A percentile compares a stretch with the other conserved stretches of the same genome.
Evolutionary conservation across 2,329 filamentous ascomycete genomes (phyloP).

Genomic region (Beauveria scarabaeidicola): DNA sequence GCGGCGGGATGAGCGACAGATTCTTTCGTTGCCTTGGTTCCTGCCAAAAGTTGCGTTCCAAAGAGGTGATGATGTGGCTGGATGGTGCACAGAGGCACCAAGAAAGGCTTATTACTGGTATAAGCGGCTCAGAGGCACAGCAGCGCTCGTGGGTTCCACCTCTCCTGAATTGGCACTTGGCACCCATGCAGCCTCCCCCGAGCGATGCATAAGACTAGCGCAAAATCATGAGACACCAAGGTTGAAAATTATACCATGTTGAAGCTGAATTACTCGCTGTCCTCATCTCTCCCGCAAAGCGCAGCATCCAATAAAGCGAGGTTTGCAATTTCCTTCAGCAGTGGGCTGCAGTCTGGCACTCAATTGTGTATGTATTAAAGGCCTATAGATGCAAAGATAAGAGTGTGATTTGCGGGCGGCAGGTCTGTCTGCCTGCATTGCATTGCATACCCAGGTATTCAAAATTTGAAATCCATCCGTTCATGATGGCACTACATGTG

Average conservation of each 20-base stretch:
- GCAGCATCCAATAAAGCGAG: neutral
- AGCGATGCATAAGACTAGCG: neutral
- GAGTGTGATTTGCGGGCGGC: neutral
- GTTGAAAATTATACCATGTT: no score
- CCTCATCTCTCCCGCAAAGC: neutral
- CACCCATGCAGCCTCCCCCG: neutral
- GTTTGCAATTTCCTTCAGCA: neutral
- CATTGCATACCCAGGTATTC: neutral
- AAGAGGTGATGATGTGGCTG: conserved; percentile 4
- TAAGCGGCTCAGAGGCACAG: neutral
- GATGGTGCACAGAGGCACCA: neutral
- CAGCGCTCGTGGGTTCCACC: neutral
- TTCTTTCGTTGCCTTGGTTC: neutral
- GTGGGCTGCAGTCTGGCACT: neutral
- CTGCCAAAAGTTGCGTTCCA: neutral
- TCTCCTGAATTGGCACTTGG: neutral
- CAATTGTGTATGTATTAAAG: neutral
- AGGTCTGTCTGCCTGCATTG: neutral
- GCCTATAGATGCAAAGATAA: conserved; percentile 4
- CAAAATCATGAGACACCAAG: neutral
- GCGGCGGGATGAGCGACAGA: neutral
- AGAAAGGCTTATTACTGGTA: neutral
- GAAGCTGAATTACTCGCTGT: neutral
- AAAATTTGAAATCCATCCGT: neutral
- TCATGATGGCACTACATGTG: conserved; percentile 9